Evolutionary conservation across 2,329 filamentous ascomycete species (phyloP).

Genomic region (Teratosphaeria gauchensis): DNA sequence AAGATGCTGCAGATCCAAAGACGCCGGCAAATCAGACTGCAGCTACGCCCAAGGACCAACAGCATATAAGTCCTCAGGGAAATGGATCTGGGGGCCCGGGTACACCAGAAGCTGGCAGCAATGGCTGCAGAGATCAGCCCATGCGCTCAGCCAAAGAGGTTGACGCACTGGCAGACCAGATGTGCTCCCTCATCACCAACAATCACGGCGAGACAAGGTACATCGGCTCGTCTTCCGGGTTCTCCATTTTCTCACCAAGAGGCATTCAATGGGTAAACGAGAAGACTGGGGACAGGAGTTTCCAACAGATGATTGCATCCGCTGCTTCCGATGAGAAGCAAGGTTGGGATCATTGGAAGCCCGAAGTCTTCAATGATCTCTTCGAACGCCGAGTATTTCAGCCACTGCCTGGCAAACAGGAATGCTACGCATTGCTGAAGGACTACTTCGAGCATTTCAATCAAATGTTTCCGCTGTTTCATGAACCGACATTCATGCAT

Average conservation of each 20-base stretch:
- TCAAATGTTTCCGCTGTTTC: constrained; percentile 94
- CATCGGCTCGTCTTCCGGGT: constrained; percentile 92
- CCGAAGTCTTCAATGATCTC: constrained; percentile 90
- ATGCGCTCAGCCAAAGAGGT: constrained; percentile 48
- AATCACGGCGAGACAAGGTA: constrained; percentile 91
- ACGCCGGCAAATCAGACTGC: neutral
- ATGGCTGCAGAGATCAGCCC: neutral
- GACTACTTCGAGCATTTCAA: constrained; percentile 99
- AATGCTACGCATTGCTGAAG: constrained; percentile 76
- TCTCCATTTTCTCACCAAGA: constrained; percentile 97
- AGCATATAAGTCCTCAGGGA: neutral
- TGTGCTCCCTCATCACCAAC: constrained; percentile 96
- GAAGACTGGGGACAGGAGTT: constrained; percentile 91
- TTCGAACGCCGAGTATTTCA: constrained; percentile 80
- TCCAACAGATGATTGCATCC: constrained; percentile 88
- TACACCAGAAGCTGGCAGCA: neutral
- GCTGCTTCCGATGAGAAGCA: constrained; percentile 79
- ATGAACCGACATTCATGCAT: constrained; percentile 98
- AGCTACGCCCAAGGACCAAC: neutral
- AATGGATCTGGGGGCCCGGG: neutral
- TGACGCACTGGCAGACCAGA: constrained; percentile 89
- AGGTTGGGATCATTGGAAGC: constrained; percentile 96
- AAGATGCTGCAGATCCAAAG: neutral
- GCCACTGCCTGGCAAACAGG: constrained; percentile 72
- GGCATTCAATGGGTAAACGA: constrained; percentile 98